Percentiles rank a stretch among this genome's conserved stretches.
These are phyloP conservation scores for Backusella liffmaniae DNA, from an alignment of 192 early-diverging fungal species.

Conservation along the genomic window DNA sequence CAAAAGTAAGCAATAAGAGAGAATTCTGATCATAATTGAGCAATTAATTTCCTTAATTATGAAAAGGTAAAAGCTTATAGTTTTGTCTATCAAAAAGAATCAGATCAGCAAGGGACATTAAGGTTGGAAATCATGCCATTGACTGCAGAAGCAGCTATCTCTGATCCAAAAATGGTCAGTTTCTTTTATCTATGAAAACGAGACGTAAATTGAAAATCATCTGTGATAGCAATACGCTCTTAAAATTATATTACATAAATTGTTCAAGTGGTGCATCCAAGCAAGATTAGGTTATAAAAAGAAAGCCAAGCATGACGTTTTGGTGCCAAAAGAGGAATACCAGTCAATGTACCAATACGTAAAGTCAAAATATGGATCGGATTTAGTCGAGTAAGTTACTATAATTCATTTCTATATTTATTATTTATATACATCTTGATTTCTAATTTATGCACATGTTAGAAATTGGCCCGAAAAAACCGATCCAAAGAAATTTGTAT, in stretches of 20 bases:
- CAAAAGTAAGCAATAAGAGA: constrained; percentile 35
- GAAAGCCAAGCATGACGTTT: constrained; percentile 62
- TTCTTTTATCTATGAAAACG: neutral
- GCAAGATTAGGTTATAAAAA: constrained; percentile 73
- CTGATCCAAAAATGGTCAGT: constrained; percentile 30
- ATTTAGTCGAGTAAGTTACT: constrained; percentile 53
- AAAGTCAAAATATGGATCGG: constrained; percentile 64
- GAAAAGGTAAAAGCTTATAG: constrained; percentile 31
- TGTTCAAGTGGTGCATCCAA: constrained; percentile 77
- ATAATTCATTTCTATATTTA: neutral
- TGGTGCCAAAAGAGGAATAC: constrained; percentile 71
- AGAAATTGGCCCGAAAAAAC: constrained; percentile 78
- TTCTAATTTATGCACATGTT: neutral
- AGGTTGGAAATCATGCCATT: constrained; percentile 30
- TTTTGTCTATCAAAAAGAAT: constrained; percentile 17
- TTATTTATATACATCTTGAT: neutral
- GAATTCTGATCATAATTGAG: neutral
- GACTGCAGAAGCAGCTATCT: neutral
- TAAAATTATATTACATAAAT: constrained; percentile 61
- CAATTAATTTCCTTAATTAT: neutral
- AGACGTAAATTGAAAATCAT: neutral
- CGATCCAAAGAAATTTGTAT: constrained; percentile 81
- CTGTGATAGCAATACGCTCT: constrained; percentile 51
- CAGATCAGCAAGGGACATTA: constrained; percentile 15
- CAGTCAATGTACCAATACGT: constrained; percentile 59